Evolutionary conservation across 2,329 filamentous ascomycete species (phyloP).

Genomic region (Dothistroma pini): DNA sequence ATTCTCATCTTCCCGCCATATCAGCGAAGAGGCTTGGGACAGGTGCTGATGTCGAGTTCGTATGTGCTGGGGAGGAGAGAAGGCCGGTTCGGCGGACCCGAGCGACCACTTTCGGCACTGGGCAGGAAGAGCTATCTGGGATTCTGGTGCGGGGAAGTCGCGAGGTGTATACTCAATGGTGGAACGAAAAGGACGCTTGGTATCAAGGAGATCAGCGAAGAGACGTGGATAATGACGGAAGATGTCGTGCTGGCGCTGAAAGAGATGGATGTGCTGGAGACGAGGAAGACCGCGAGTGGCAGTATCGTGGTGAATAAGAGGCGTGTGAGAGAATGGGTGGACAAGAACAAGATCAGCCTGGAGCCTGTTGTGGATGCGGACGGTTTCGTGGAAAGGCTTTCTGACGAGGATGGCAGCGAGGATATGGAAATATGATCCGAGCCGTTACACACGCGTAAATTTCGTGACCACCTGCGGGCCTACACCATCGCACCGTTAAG

Average conservation of each 20-base stretch:
- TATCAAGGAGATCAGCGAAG: conserved; percentile 67
- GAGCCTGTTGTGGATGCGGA: conserved; percentile 66
- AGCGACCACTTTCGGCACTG: conserved; percentile 86
- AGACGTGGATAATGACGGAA: conserved; percentile 79
- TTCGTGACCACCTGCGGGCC: no score
- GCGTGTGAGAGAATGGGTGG: conserved; percentile 64
- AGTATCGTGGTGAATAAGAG: conserved; percentile 54
- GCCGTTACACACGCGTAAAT: no score
- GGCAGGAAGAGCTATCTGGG: conserved; percentile 77
- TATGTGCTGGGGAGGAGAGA: conserved; percentile 89
- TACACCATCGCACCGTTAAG: no score
- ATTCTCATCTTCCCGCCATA: conserved; percentile 95
- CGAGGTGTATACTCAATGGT: conserved; percentile 56
- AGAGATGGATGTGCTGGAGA: conserved; percentile 70
- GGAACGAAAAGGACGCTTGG: conserved; percentile 54
- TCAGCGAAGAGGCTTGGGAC: conserved; percentile 84
- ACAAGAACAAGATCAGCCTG: conserved; percentile 59
- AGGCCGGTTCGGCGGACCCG: conserved; percentile 80
- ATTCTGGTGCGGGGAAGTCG: conserved; percentile 84
- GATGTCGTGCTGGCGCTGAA: conserved; percentile 76
- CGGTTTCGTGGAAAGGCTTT: conserved; percentile 63
- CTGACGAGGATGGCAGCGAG: conserved; percentile 42
- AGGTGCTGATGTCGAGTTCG: conserved; percentile 84
- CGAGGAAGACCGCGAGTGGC: conserved; percentile 50
- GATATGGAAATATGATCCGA: conserved; percentile 10